Evolutionary conservation across 106 monocot species (phyloP), one percentile per base, ranked within the genome.

Genomic region (Dioscorea dumetorum): DNA sequence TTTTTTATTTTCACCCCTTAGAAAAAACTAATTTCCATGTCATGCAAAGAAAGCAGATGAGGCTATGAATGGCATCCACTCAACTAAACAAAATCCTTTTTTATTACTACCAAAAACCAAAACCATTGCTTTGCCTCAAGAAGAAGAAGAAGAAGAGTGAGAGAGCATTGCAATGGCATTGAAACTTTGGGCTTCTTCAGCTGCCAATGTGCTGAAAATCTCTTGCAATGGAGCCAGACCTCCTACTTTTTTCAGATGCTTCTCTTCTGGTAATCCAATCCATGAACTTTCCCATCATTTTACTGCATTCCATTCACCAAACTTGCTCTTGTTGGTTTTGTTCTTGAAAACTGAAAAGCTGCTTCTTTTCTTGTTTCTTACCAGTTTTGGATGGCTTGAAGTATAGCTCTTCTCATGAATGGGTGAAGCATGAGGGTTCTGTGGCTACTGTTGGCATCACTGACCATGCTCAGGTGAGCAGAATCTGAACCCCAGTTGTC

Each of bases 371-470:
- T 41, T 41, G 41, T 41, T 8, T 41, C 9, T 41, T 41, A 41
- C 6, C 85, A 94, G 94, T 91, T 62, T 34, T 88, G 66, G 94
- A 91, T 67, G 90, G 87, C 12, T 69, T 91, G 35, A 94, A 94
- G 66, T 94, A 94, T 62, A 78, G 67, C 49, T 24, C 72, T 57
- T 85, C 87, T 60, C 94, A 94, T 73, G 94, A 94, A 49, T 94
- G 94, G 94, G 85, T 94, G 15, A 94, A 91, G 81, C 78, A 88
- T 64, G 94, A 91, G 18, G 94, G 85, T n/a, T 68, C 80, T 18
- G 83, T 94, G 61, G 90, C 90, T 50, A 94, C 94, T 48, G 59
- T 94, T 48, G 94, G 94, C 76, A 94, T 94, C 75, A 91, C 90
- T 33, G 94, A 94, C 79, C 94, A 94, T 83, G 94, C 94, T 41